A percentile compares a stretch with the other conserved stretches of the same genome.
Conservation (phyloP, 495 filamentous ascomycete species). For the Glutinoglossum americanum region DNA sequence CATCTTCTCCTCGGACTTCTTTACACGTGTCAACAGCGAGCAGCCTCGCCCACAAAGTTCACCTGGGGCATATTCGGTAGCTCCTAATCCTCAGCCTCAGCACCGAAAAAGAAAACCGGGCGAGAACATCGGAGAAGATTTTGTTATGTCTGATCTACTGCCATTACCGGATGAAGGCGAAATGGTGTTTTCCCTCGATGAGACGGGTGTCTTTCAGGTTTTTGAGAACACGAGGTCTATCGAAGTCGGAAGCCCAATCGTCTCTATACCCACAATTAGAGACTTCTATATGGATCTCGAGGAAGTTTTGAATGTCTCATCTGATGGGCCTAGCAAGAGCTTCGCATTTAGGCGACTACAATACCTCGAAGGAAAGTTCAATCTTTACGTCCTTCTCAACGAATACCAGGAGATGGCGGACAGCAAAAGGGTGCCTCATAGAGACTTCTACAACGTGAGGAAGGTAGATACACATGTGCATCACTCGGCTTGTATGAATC, state of each 20-base stretch:
- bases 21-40: conserved; percentile 4
- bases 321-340: conserved; percentile 88
- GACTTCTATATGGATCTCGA: conserved; percentile 96
- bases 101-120: conserved; percentile 60
- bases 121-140: conserved; percentile 78
- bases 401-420: conserved; percentile 96
- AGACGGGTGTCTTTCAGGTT: conserved; percentile 75
- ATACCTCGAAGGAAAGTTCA: conserved; percentile 91
- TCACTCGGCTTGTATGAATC: conserved; percentile 98
- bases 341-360: conserved; percentile 88
- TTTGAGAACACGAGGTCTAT: conserved; percentile 45
- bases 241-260: conserved; percentile 40
- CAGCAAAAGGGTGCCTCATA: conserved; percentile 88
- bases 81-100: conserved; percentile 7
- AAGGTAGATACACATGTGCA: conserved; percentile 99
- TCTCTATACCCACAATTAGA: conserved; percentile 66
- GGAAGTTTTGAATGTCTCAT: conserved; percentile 57
- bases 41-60: conserved; percentile 2
- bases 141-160: conserved; percentile 52
- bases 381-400: conserved; percentile 76
- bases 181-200: conserved; percentile 56
- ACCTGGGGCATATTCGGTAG: background rate
- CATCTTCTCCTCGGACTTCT: conserved; percentile 18
- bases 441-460: conserved; percentile 96
- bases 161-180: conserved; percentile 50